These are phyloP conservation scores for Globisporangium recalcitrans DNA, from an alignment of 352 stramenopile species.

Conservation along the genomic window DNA sequence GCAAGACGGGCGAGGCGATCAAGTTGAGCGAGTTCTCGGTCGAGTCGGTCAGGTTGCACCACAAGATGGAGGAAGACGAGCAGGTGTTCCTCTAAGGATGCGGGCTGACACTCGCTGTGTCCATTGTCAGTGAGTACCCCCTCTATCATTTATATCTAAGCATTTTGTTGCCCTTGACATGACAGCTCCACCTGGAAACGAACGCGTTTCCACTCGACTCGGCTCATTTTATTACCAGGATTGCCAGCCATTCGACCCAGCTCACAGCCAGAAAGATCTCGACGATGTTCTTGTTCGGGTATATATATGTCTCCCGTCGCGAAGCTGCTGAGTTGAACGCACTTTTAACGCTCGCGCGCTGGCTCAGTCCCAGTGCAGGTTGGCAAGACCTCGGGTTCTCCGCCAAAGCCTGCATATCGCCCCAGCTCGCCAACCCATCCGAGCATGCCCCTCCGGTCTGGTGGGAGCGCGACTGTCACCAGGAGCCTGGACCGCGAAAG, in stretches of 20 bases:
- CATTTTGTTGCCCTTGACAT: not conserved
- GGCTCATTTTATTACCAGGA: not conserved
- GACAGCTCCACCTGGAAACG: not conserved
- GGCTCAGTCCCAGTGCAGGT: not conserved
- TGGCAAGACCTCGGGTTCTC: not conserved
- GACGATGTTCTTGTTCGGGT: not conserved
- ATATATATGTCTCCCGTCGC: not conserved
- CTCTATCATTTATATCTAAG: slow-evolving; percentile 1
- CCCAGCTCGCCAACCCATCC: not conserved
- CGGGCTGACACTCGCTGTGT: not conserved
- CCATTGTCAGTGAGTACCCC: not conserved
- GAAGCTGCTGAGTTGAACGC: not conserved
- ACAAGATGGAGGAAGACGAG: slow-evolving; percentile 66
- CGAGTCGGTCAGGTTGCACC: slow-evolving; percentile 52
- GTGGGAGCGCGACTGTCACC: not conserved
- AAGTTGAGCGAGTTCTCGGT: slow-evolving; percentile 70
- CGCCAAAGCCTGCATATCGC: not conserved
- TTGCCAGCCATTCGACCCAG: no score
- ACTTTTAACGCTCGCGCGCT: not conserved
- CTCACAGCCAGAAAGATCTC: not conserved
- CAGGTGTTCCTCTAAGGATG: slow-evolving; percentile 46
- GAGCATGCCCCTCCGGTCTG: not conserved
- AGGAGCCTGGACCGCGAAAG: not conserved
- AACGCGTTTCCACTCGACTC: not conserved
- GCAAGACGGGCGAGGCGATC: slow-evolving; percentile 62